phyloP scores from a whole-genome alignment of 345 rosid species.

The Mangifera indica region DNA sequence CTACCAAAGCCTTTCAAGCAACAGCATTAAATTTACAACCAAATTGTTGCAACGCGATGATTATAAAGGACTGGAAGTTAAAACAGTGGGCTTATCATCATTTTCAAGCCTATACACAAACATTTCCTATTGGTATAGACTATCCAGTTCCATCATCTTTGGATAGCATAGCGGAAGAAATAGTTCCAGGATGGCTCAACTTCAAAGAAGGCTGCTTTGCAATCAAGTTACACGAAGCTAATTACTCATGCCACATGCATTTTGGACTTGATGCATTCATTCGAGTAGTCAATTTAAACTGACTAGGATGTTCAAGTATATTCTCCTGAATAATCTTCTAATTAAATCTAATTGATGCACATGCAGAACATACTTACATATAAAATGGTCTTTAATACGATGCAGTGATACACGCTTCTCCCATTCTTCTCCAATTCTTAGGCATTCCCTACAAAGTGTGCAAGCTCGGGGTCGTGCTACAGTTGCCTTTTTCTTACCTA shows the following conservation, averaged over 20 bases:
- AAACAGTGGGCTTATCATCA: not conserved
- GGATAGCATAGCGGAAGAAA: not conserved
- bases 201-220: not conserved
- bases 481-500: conserved; percentile 75
- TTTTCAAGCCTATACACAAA: not conserved
- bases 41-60: not conserved
- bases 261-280: not conserved
- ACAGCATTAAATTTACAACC: not conserved
- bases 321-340: not conserved
- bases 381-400: conserved; percentile 80
- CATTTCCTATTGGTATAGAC: not conserved
- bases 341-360: not conserved
- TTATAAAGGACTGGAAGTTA: not conserved
- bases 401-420: conserved; percentile 55
- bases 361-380: conserved; percentile 54
- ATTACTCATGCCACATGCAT: not conserved
- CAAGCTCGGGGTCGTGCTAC: conserved; percentile 78
- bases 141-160: not conserved
- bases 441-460: conserved; percentile 86
- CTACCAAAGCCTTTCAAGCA: not conserved
- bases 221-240: not conserved
- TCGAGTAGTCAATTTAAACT: not conserved
- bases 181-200: not conserved
- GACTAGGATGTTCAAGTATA: not conserved
- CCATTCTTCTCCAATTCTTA: conserved; percentile 62